A percentile compares a stretch with the other conserved stretches of the same genome.
Evolutionary conservation across 2,329 filamentous ascomycete genomes (phyloP).

Genomic region (Epichloe brachyelytri): DNA sequence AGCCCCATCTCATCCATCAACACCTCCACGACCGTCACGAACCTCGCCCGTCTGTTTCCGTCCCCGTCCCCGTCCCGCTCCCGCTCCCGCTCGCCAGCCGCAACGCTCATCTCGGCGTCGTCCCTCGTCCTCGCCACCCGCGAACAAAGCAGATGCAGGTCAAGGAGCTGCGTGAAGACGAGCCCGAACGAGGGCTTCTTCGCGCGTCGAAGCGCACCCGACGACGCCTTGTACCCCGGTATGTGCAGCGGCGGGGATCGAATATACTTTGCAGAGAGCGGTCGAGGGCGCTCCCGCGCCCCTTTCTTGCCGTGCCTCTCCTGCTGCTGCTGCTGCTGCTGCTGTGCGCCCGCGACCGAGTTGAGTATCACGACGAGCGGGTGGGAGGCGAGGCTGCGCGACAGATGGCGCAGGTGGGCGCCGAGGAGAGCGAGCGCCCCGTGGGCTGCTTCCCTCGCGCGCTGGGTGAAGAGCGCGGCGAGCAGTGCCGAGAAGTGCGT

Average conservation of each 20-base stretch:
- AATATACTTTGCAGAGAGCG: constrained; percentile 39
- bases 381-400: constrained; percentile 24
- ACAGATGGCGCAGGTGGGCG: constrained; percentile 31
- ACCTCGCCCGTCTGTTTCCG: constrained; percentile 3
- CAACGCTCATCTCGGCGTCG: neutral
- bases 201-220: constrained; percentile 11
- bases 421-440: constrained; percentile 33
- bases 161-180: constrained; percentile 40
- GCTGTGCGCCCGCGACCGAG: constrained; percentile 12
- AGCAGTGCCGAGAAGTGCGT: constrained; percentile 42
- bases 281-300: too few relatives aligned
- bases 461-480: constrained; percentile 36
- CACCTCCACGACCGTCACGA: constrained; percentile 36
- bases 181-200: constrained; percentile 40
- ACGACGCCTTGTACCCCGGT: constrained; percentile 8
- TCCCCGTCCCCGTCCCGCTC: too few relatives aligned
- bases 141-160: constrained; percentile 41
- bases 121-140: constrained; percentile 24
- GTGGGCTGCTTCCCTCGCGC: constrained; percentile 35
- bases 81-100: too few relatives aligned
- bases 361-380: constrained; percentile 44
- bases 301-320: neutral
- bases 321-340: too few relatives aligned
- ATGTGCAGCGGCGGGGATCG: constrained; percentile 19
- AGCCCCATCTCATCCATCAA: constrained; percentile 36